Evolutionary conservation across 495 filamentous ascomycete genomes (phyloP).

Genomic region (Penicillium paradoxum): DNA sequence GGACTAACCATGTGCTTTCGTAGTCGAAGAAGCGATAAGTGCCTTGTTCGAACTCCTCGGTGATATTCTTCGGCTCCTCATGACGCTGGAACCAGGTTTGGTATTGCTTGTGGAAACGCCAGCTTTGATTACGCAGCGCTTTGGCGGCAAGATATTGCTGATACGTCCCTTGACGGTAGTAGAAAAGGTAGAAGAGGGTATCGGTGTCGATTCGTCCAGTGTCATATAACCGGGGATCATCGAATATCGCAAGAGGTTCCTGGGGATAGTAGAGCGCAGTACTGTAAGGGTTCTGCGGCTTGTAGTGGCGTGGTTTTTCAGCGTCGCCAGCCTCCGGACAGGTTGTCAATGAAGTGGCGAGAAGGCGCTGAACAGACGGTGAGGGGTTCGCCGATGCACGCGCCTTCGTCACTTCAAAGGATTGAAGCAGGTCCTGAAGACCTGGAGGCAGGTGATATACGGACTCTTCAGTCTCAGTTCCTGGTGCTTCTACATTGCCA

Average conservation of each 20-base stretch:
- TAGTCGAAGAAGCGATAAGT: conserved; percentile 99
- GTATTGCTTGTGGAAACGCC: conserved; percentile 99
- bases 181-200: conserved; percentile 98
- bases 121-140: conserved; percentile 92
- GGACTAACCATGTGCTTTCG: conserved; percentile 92
- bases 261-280: conserved; percentile 86
- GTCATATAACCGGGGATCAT: conserved; percentile 81
- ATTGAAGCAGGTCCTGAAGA: conserved; percentile 82
- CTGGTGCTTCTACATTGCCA: conserved; percentile 34
- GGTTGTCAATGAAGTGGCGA: conserved; percentile 62
- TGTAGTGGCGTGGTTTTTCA: conserved; percentile 76
- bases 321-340: conserved; percentile 73
- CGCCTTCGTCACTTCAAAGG: conserved; percentile 79
- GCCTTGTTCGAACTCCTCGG: conserved; percentile 96
- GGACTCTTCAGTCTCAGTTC: conserved; percentile 56
- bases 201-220: conserved; percentile 79
- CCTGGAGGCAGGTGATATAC: conserved; percentile 92
- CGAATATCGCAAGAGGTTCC: conserved; percentile 81
- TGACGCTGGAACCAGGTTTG: conserved; percentile 99
- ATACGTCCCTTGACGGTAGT: conserved; percentile 93
- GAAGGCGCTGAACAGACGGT: conserved; percentile 63
- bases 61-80: conserved; percentile 96
- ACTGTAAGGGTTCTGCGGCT: conserved; percentile 71
- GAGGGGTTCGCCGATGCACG: conserved; percentile 51
- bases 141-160: conserved; percentile 97